A percentile compares a stretch with the other conserved stretches of the same genome.
phyloP scores from a whole-genome alignment of 306 rosid genomes.

The Astragalus membranaceus region DNA sequence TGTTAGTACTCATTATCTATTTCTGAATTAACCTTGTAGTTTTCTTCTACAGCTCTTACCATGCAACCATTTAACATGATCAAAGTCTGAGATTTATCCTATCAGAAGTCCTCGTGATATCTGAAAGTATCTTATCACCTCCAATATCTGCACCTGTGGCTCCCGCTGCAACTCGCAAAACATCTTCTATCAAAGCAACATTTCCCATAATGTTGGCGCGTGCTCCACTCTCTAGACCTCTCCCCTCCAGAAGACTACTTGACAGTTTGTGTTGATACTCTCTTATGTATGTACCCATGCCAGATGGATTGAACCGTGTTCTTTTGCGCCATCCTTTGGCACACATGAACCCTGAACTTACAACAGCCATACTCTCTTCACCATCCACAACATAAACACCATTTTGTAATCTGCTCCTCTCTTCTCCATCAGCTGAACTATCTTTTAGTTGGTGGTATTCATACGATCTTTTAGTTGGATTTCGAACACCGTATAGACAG shows the following conservation, averaged over 20 bases:
- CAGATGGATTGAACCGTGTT: slow-evolving; percentile 76
- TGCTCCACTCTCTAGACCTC: slow-evolving; percentile 47
- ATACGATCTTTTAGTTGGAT: slow-evolving; percentile 60
- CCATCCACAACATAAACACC: slow-evolving; percentile 57
- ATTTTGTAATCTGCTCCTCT: slow-evolving; percentile 28
- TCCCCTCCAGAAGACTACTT: slow-evolving; percentile 42
- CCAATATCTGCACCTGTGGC: slow-evolving; percentile 49
- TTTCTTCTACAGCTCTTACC: not conserved
- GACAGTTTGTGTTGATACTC: slow-evolving; percentile 53
- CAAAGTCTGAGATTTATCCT: slow-evolving; percentile 45
- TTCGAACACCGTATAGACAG: slow-evolving; percentile 65
- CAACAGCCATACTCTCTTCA: slow-evolving; percentile 46
- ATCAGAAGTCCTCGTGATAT: slow-evolving; percentile 46
- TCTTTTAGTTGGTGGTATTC: slow-evolving; percentile 41
- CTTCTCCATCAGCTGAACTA: slow-evolving; percentile 43
- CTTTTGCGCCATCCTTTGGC: slow-evolving; percentile 72
- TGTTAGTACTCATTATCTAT: slow-evolving; percentile 2
- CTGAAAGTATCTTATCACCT: slow-evolving; percentile 63
- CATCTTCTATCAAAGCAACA: slow-evolving; percentile 52
- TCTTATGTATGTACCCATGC: slow-evolving; percentile 44
- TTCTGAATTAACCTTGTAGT: not conserved
- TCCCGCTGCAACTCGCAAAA: slow-evolving; percentile 62
- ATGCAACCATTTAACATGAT: not conserved
- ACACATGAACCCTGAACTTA: slow-evolving; percentile 84
- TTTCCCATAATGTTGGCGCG: slow-evolving; percentile 56